These are phyloP conservation scores for Termitomyces sp. DNA, from an alignment of 768 basidiomycete species.

Conservation along the genomic window DNA sequence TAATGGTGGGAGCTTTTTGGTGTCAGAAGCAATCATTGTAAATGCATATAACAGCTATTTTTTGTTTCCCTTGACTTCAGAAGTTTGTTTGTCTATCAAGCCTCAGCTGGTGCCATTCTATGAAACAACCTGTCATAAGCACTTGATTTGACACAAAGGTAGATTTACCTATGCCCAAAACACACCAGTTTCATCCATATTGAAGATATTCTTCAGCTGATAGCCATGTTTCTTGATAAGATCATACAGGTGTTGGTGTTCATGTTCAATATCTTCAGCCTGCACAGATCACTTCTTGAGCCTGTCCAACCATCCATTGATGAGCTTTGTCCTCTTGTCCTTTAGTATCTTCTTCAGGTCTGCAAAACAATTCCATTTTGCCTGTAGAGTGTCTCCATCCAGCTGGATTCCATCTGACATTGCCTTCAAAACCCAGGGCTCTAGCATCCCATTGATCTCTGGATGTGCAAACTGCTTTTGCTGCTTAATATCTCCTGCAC, in stretches of 20 bases:
- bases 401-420: conserved; percentile 25
- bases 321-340: conserved; percentile 29
- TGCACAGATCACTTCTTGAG: conserved; percentile 25
- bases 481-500: not conserved
- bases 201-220: too few relatives aligned
- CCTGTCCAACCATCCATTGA: conserved; percentile 29
- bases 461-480: conserved; percentile 8
- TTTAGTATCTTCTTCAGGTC: conserved; percentile 21
- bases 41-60: not conserved
- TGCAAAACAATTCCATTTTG: conserved; percentile 34
- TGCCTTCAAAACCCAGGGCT: conserved; percentile 16
- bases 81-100: not conserved
- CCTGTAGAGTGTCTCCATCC: conserved; percentile 28
- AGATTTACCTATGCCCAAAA: too few relatives aligned
- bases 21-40: not conserved
- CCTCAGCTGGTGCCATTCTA: not conserved
- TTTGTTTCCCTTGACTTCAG: not conserved
- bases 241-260: conserved; percentile 21
- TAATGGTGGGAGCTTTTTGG: not conserved
- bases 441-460: conserved; percentile 8
- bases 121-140: not conserved
- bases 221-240: conserved; percentile 20
- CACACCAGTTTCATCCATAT: too few relatives aligned
- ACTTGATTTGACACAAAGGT: not conserved
- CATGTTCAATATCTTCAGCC: conserved; percentile 19